Base-by-base conservation (phyloP, 306 rosid species). In the Ormosia emarginata region DNA sequence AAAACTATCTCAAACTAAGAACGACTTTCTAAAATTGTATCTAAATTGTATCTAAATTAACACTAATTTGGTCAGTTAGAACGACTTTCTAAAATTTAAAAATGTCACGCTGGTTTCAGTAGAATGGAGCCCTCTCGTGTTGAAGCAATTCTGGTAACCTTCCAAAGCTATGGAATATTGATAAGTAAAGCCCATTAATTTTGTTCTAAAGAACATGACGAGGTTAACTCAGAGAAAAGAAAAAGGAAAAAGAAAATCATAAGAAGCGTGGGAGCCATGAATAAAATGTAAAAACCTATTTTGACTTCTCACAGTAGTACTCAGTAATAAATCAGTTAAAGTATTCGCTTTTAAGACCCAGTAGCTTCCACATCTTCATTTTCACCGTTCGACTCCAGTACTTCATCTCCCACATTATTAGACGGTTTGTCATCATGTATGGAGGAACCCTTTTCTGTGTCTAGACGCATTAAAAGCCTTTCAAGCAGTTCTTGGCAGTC, bases 401-500 rank as follows among this genome's bases (percentile, higher is more conserved):
- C 80, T 71, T 66, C 82, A 34, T 80, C 86, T 8, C 55, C 82
- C 32, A 49, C 75, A 8, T 59, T 70, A 74, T 56, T 56, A 47
- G 86, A 71, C 6, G 62, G 80, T 69, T 30, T 18, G 10, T 84
- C 78, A 64, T 67, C 77, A 9, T 57, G 74, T 52, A 64, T 66
- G 67, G 46, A 83, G 64, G 86, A 61, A n/a, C 78, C 82, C 8
- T 84, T 86, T 74, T 79, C 88, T 2, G 73, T 44, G 72, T 88
- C 90, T 34, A 65, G 44, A 41, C 92, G 91, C 18, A 58, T 68
- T 61, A 82, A 64, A 67, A 93, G 92, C 85, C 97, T 91, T 85
- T 85, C 92, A 12, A 90, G 94, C 67, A 95, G 82, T 87, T 95
- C 97, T 85, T 92, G 87, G 87, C 98, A 90, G 79, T 95, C 98